Evolutionary conservation across 345 rosid species (phyloP).

Genomic region (Physaria fendleri): DNA sequence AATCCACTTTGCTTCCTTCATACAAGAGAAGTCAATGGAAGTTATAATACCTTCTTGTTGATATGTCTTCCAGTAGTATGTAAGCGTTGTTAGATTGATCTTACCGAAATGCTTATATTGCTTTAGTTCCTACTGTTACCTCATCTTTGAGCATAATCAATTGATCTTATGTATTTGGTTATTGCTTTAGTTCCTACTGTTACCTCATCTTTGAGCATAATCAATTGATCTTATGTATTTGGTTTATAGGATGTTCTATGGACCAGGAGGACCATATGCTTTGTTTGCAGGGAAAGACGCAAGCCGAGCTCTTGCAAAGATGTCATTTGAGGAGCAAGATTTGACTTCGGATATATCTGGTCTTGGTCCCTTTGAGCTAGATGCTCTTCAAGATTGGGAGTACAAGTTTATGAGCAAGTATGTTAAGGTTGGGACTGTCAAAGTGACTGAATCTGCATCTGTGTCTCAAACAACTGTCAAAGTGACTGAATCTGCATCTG

Average conservation of each 20-base stretch:
- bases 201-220: not conserved
- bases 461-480: conserved; percentile 36
- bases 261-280: conserved; percentile 98
- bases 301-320: conserved; percentile 98
- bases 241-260: conserved; percentile 83
- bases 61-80: not conserved
- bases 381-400: conserved; percentile 99
- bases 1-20: not conserved
- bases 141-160: not conserved
- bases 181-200: not conserved
- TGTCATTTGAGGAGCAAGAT: conserved; percentile 95
- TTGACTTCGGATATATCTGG: conserved; percentile 90
- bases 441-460: conserved; percentile 37
- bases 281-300: conserved; percentile 96
- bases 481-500: conserved; percentile 42
- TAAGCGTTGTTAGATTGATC: too few species aligned
- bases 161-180: too few species aligned
- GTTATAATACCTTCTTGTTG: not conserved
- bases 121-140: not conserved
- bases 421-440: conserved; percentile 75
- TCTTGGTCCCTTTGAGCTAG: conserved; percentile 90
- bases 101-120: too few species aligned
- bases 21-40: not conserved
- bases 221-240: not conserved
- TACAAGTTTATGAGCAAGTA: conserved; percentile 99